Percentiles rank a stretch among this genome's conserved stretches.
phyloP scores from a whole-genome alignment of 2,329 filamentous ascomycete species.

The Phyllosticta paracitricarpa region DNA sequence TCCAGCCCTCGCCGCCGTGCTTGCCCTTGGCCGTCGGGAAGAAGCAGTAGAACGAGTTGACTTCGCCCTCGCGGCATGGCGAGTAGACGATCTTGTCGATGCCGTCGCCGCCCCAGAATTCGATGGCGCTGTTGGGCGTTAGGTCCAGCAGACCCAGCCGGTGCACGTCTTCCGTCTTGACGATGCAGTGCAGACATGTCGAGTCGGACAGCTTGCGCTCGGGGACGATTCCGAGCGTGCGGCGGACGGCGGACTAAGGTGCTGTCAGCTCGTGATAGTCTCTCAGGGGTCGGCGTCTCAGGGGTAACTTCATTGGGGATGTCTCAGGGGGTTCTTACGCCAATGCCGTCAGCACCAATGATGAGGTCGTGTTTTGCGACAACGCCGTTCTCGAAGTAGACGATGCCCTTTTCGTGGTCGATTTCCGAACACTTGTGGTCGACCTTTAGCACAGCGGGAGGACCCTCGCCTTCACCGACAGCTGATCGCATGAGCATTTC shows the following conservation, averaged over 20 bases:
- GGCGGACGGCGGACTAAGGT: slow-evolving; percentile 45
- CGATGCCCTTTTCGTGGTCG: slow-evolving; percentile 36
- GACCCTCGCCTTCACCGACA: slow-evolving; percentile 43
- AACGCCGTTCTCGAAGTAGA: slow-evolving; percentile 36
- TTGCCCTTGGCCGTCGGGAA: slow-evolving; percentile 47
- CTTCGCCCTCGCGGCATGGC: slow-evolving; percentile 54
- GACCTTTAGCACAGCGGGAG: slow-evolving; percentile 47
- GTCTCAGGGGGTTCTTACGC: slow-evolving; percentile 16
- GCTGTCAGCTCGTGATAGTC: neutral
- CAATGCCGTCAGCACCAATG: slow-evolving; percentile 57
- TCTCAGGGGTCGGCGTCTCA: too few species aligned
- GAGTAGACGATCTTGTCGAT: slow-evolving; percentile 63
- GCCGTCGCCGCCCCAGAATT: slow-evolving; percentile 62
- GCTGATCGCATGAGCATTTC: slow-evolving; percentile 54
- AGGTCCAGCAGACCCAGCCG: slow-evolving; percentile 53
- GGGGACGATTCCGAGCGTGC: slow-evolving; percentile 52
- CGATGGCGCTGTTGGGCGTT: slow-evolving; percentile 48
- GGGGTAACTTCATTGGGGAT: too few species aligned
- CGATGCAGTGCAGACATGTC: slow-evolving; percentile 56
- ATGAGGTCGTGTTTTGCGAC: slow-evolving; percentile 48
- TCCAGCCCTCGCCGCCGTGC: slow-evolving; percentile 16
- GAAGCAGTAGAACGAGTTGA: slow-evolving; percentile 63
- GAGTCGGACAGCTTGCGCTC: slow-evolving; percentile 50
- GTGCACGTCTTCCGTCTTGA: slow-evolving; percentile 50
- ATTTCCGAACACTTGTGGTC: slow-evolving; percentile 49